Conservation (phyloP, 768 basidiomycete species). For the Mycena rosella region DNA sequence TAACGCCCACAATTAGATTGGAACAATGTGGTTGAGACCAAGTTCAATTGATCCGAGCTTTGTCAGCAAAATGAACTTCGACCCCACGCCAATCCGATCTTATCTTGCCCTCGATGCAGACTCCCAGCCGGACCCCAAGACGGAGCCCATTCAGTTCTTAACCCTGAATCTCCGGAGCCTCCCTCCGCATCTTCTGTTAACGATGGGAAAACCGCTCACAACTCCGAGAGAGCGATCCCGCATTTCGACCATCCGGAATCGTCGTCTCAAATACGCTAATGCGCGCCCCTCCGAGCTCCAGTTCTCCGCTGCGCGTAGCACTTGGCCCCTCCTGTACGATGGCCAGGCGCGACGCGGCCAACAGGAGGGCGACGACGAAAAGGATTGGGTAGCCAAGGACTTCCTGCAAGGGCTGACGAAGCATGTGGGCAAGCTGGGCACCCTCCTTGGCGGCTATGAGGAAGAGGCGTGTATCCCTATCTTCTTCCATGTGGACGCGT, state of each 20-base stretch:
- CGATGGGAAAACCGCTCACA: too few relatives aligned
- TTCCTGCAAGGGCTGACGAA: constrained; percentile 71
- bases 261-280: constrained; percentile 73
- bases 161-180: constrained; percentile 67
- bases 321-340: constrained; percentile 82
- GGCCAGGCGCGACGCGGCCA: constrained; percentile 62
- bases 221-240: constrained; percentile 75
- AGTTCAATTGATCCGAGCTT: too few relatives aligned
- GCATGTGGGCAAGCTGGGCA: constrained; percentile 78
- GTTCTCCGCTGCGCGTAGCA: constrained; percentile 63
- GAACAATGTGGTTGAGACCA: too few relatives aligned
- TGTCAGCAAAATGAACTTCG: too few relatives aligned
- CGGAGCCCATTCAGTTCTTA: constrained; percentile 75
- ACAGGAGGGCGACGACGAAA: constrained; percentile 75
- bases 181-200: constrained; percentile 73
- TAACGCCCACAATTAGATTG: too few relatives aligned
- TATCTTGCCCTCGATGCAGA: constrained; percentile 71
- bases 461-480: constrained; percentile 59
- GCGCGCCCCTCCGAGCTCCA: constrained; percentile 67
- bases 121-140: constrained; percentile 71
- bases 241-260: constrained; percentile 77
- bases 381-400: constrained; percentile 71
- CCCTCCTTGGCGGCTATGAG: constrained; percentile 77
- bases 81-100: constrained; percentile 50
- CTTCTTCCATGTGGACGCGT: not conserved